Percentiles rank a stretch among this genome's conserved stretches.
These are phyloP conservation scores for Hirschioporus abietinus DNA, from an alignment of 768 basidiomycete genomes.

Conservation along the genomic window DNA sequence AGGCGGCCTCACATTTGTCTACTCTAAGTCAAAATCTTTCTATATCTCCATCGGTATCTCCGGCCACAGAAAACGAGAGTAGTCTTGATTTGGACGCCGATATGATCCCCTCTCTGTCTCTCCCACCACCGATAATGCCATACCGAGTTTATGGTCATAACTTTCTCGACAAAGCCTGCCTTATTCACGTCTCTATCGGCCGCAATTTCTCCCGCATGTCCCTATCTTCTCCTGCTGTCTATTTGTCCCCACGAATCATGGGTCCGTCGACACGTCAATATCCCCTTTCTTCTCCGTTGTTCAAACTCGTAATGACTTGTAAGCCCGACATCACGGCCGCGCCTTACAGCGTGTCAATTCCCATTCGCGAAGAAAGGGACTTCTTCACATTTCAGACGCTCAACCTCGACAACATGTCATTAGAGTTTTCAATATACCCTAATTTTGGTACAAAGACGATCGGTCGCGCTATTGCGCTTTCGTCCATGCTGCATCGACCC, in stretches of 20 bases:
- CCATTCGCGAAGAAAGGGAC: slow-evolving; percentile 63
- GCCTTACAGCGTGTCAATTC: slow-evolving; percentile 86
- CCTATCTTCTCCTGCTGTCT: slow-evolving; percentile 44
- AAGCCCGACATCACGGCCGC: slow-evolving; percentile 78
- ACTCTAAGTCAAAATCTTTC: slow-evolving; percentile 8
- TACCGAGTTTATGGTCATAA: slow-evolving; percentile 97
- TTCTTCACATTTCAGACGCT: slow-evolving; percentile 86
- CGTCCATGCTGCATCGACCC: slow-evolving; percentile 60
- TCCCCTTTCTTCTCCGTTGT: slow-evolving; percentile 68
- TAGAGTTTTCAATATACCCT: slow-evolving; percentile 95
- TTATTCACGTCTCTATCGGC: slow-evolving; percentile 85
- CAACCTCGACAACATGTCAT: slow-evolving; percentile 60
- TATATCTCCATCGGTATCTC: slow-evolving; percentile 18
- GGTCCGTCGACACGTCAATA: slow-evolving; percentile 64
- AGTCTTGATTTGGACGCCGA: slow-evolving; percentile 69
- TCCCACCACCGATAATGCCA: slow-evolving; percentile 98
- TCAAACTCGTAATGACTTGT: slow-evolving; percentile 95
- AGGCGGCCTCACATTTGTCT: slow-evolving; percentile 27
- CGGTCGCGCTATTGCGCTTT: slow-evolving; percentile 84
- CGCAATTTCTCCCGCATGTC: slow-evolving; percentile 44
- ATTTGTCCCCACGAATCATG: slow-evolving; percentile 69
- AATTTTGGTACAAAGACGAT: slow-evolving; percentile 97
- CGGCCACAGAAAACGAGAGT: slow-evolving; percentile 21
- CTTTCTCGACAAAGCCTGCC: slow-evolving; percentile 78
- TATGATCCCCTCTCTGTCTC: slow-evolving; percentile 86